These are phyloP conservation scores for Tulasnella sp. DNA, from an alignment of 768 basidiomycete species.

Conservation along the genomic window DNA sequence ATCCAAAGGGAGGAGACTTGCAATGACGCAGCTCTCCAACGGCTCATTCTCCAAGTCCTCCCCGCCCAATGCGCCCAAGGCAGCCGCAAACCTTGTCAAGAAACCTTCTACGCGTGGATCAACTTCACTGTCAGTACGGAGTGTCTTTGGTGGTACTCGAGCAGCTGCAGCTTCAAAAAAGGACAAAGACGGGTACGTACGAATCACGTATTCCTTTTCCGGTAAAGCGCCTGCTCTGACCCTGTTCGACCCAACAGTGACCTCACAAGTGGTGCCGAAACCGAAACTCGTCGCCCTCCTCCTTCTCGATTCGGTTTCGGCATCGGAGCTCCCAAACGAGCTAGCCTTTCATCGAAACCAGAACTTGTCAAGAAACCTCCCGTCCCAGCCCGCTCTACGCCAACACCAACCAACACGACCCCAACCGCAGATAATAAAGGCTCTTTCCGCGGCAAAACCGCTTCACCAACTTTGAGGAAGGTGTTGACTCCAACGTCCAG, in stretches of 20 bases:
- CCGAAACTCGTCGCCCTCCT: background rate
- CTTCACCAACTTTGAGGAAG: background rate
- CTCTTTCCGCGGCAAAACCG: background rate
- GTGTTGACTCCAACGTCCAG: background rate
- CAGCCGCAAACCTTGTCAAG: background rate
- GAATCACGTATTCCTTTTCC: background rate
- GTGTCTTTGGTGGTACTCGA: background rate
- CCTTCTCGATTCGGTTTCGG: background rate
- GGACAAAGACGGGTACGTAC: constrained; percentile 1
- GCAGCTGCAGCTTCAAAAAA: background rate
- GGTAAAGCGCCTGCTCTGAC: background rate
- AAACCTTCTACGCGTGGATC: background rate
- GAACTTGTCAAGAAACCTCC: background rate
- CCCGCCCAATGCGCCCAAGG: background rate
- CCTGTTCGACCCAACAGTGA: background rate
- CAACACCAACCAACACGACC: background rate
- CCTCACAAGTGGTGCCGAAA: background rate
- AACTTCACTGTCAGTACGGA: background rate
- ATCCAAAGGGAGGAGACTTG: background rate
- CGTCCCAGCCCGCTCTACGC: background rate
- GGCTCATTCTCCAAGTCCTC: background rate
- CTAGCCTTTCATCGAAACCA: background rate
- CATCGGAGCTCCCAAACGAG: background rate
- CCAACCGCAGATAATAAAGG: background rate
- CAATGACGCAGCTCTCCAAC: background rate